Conservation (phyloP, 108 stramenopile species). For the Nitzschia sp. region DNA sequence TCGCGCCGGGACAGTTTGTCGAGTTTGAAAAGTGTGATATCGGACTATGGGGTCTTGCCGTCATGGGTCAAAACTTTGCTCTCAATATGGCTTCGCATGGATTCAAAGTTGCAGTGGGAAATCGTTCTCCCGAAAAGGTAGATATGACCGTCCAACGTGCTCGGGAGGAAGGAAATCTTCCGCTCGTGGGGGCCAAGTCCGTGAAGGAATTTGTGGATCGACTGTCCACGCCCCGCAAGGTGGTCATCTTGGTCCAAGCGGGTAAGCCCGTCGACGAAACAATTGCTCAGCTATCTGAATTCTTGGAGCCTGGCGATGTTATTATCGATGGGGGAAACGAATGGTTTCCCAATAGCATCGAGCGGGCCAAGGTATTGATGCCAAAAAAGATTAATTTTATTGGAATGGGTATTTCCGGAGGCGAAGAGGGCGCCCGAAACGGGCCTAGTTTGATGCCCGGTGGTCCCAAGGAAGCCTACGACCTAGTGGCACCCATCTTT, state of each 20-base stretch:
- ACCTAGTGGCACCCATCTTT: conserved; percentile 89
- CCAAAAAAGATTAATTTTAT: conserved; percentile 87
- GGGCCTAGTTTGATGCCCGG: conserved; percentile 99
- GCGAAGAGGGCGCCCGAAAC: conserved; percentile 96
- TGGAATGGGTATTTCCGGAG: conserved; percentile 97
- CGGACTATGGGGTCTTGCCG: conserved; percentile 95
- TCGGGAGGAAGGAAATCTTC: conserved; percentile 86
- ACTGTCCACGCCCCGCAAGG: conserved; percentile 86
- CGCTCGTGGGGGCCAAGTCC: conserved; percentile 71
- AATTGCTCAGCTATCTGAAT: conserved; percentile 71
- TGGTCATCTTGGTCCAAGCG: conserved; percentile 94
- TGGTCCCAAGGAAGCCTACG: conserved; percentile 92
- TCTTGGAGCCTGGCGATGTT: conserved; percentile 90
- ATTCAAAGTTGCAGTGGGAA: conserved; percentile 89
- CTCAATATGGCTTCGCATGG: conserved; percentile 91
- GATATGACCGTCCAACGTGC: conserved; percentile 89
- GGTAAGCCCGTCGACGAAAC: conserved; percentile 94
- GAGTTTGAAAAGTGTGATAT: conserved; percentile 65
- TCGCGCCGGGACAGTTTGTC: background rate
- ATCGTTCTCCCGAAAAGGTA: conserved; percentile 91
- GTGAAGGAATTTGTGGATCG: conserved; percentile 72
- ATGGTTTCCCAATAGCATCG: conserved; percentile 94
- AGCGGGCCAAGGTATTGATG: conserved; percentile 77
- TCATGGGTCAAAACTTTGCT: conserved; percentile 98
- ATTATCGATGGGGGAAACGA: conserved; percentile 98